Evolutionary conservation across 805 yeast genomes (phyloP), one percentile per base, ranked within the genome.

Genomic region (Kodamaea lidongshanica): DNA sequence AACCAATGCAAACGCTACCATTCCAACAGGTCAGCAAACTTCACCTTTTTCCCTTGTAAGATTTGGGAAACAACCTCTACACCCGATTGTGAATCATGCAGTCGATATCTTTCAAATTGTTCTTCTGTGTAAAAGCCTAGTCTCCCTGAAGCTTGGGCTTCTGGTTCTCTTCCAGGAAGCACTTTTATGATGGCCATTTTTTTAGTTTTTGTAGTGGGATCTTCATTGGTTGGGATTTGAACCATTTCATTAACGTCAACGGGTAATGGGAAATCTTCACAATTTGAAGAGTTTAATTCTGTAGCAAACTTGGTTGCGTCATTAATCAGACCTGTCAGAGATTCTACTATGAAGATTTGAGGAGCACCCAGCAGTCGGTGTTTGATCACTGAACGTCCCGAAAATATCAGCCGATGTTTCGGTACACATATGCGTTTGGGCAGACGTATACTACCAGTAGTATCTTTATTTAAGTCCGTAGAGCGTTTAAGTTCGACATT

Each of bases 271-370:
- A 78, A 70, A 6, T 79, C 82, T 37, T 68, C 72, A 35, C 79
- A 65, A 42, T 75, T 77, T 20, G 70, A 63, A 0, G 83, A 67
- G 46, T 78, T 78, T 34, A 78, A 60, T 47, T 77, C 83, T 1
- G 85, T 78, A 2, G 82, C 86, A 51, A 72, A 77, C 40, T 67
- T 70, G 3, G 84, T 77, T 7, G 84, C 83, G 44, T 78, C 84
- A 39, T 66, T 68, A 10, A 74, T 44, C 34, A 58, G 59, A 0
- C 83, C 82, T 21, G 77, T 74, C 45, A 75, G 70, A 5, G 82
- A 67, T 40, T 77, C 79, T 17, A 78, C 82, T 25, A 77, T 54
- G 41, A 67, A 63, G 27, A 74, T 74, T 18, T 31, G 34, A 16
- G 48, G 46, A 9, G 40, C 32, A 10, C 38, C 34, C 13, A 40